Conservation (phyloP, 2,329 filamentous ascomycete genomes). For the Cyanodermella asteris region DNA sequence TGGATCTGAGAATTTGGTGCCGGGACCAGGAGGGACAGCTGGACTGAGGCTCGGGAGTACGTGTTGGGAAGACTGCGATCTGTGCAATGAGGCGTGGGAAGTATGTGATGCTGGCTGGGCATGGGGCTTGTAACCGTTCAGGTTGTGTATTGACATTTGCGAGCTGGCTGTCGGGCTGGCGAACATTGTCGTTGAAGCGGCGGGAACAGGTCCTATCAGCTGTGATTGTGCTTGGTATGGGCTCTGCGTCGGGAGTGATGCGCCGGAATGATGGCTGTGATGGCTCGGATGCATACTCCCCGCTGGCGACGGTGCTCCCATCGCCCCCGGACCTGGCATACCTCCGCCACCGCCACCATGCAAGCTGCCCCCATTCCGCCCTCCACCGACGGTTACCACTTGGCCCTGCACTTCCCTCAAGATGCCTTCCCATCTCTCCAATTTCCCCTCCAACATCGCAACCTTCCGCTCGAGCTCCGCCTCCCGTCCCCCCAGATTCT, state of each 20-base stretch:
- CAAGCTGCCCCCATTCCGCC: conserved; percentile 8
- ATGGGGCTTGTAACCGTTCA: neutral
- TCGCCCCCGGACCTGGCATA: no score
- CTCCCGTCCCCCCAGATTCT: neutral
- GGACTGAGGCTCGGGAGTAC: conserved; percentile 37
- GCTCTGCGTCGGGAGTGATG: no score
- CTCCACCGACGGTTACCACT: conserved; percentile 37
- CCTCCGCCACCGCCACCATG: no score
- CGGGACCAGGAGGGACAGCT: conserved; percentile 29
- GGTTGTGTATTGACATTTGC: neutral
- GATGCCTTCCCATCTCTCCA: conserved; percentile 39
- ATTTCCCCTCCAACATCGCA: neutral
- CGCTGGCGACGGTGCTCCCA: no score
- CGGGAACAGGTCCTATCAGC: no score
- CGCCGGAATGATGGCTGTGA: no score
- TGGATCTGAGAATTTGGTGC: conserved; percentile 31
- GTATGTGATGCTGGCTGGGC: neutral
- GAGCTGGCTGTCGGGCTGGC: neutral
- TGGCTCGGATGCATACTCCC: no score
- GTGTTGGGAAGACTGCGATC: conserved; percentile 24
- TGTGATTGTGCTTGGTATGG: no score
- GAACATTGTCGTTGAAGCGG: conserved; percentile 6
- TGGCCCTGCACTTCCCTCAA: conserved; percentile 36
- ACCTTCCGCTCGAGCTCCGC: no score
- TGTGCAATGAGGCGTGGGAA: neutral